Evolutionary conservation across 1,284 basidiomycete species (phyloP).

Genomic region (Inonotus obliquus): DNA sequence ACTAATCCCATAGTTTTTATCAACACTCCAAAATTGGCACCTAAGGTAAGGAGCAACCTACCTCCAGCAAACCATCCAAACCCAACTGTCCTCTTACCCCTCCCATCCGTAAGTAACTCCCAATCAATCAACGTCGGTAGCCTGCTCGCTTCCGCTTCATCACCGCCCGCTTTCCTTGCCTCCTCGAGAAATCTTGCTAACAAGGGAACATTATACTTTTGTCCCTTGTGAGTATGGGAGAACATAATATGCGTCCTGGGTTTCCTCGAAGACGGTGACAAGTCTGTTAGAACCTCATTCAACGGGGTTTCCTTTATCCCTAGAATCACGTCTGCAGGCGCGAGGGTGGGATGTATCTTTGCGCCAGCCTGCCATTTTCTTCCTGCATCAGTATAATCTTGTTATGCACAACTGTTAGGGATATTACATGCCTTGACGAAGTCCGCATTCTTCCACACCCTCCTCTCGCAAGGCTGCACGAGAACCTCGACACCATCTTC

Average conservation of each 20-base stretch:
- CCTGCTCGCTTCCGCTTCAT: neutral
- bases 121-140: slow-evolving; percentile 73
- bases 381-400: neutral
- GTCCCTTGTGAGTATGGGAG: slow-evolving; percentile 85
- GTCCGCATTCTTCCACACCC: slow-evolving; percentile 64
- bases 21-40: neutral
- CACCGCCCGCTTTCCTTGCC: neutral
- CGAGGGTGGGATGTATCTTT: slow-evolving; percentile 50
- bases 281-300: slow-evolving; percentile 48
- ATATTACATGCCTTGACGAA: slow-evolving; percentile 54
- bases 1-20: slow-evolving; percentile 37
- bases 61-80: slow-evolving; percentile 90
- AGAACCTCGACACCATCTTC: slow-evolving; percentile 60
- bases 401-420: neutral
- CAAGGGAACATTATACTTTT: slow-evolving; percentile 79
- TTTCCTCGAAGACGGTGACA: slow-evolving; percentile 30
- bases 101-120: slow-evolving; percentile 65
- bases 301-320: slow-evolving; percentile 88
- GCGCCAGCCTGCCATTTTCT: slow-evolving; percentile 66
- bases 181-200: slow-evolving; percentile 58
- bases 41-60: slow-evolving; percentile 30
- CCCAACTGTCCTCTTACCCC: slow-evolving; percentile 75
- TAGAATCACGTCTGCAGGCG: slow-evolving; percentile 67
- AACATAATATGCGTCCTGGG: slow-evolving; percentile 80
- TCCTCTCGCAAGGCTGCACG: slow-evolving; percentile 69